phyloP scores from a whole-genome alignment of 805 yeast species.

The Cyberlindnera maclurae region DNA sequence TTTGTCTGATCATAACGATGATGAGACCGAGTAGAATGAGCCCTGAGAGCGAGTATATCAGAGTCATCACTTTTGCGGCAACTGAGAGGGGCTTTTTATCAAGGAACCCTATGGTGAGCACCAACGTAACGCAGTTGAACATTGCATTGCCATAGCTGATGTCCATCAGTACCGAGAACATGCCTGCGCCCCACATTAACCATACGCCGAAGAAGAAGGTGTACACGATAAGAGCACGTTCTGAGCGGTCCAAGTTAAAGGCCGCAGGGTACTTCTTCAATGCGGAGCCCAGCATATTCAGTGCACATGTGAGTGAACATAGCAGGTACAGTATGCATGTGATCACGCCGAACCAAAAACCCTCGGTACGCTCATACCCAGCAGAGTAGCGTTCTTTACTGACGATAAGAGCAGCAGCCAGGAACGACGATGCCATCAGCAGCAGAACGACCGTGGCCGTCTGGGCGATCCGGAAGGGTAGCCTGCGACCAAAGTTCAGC shows the following conservation, averaged over 20 bases:
- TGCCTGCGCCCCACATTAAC: constrained; percentile 65
- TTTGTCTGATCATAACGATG: constrained; percentile 59
- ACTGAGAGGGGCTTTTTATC: constrained; percentile 52
- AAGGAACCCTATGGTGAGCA: constrained; percentile 78
- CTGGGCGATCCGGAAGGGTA: constrained; percentile 58
- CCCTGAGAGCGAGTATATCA: constrained; percentile 64
- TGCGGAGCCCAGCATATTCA: constrained; percentile 59
- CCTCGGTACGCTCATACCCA: constrained; percentile 39
- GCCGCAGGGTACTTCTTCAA: constrained; percentile 57
- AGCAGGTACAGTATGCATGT: constrained; percentile 55
- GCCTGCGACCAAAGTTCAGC: constrained; percentile 55
- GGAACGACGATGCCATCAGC: constrained; percentile 48
- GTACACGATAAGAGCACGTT: constrained; percentile 67
- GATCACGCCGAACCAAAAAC: constrained; percentile 73
- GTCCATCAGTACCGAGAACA: constrained; percentile 40
- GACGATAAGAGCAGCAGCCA: constrained; percentile 36
- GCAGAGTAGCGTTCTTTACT: constrained; percentile 26
- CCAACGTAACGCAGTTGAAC: constrained; percentile 66
- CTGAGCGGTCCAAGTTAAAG: constrained; percentile 59
- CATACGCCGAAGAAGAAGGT: constrained; percentile 59
- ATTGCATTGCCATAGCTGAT: constrained; percentile 56
- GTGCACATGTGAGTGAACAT: constrained; percentile 44
- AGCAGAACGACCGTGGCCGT: constrained; percentile 56
- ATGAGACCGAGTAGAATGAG: constrained; percentile 69
- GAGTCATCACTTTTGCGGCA: constrained; percentile 49